Evolutionary conservation across 257 asterid genomes (phyloP).

Genomic region (Scutellaria galericulata): DNA sequence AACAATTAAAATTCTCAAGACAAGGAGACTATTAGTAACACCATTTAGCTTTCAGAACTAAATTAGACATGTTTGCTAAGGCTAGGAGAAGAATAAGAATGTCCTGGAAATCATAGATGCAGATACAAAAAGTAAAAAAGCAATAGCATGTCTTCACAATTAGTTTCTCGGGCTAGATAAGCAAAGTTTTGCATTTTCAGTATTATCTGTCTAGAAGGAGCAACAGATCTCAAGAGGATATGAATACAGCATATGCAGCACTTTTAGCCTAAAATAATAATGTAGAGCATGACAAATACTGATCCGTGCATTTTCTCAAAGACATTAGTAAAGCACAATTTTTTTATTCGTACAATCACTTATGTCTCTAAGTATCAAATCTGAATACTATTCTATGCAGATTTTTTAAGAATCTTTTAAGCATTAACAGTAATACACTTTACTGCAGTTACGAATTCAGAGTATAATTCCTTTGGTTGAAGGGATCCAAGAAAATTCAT

Average conservation of each 20-base stretch:
- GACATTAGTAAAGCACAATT: no score
- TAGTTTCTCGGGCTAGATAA: slow-evolving; percentile 11
- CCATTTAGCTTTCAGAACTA: slow-evolving; percentile 8
- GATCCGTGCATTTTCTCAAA: no score
- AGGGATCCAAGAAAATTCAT: background rate
- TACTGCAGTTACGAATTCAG: slow-evolving; percentile 4
- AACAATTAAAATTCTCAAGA: background rate
- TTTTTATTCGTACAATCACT: no score
- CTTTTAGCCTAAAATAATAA: no score
- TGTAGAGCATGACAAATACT: no score
- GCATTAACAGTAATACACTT: background rate
- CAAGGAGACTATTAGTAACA: no score
- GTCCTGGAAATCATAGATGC: background rate
- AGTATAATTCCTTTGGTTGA: slow-evolving; percentile 2
- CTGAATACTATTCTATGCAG: no score
- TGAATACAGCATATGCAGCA: background rate
- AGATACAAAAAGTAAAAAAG: no score
- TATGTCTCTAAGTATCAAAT: no score
- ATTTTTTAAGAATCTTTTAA: no score
- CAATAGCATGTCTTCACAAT: background rate
- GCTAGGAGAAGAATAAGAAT: slow-evolving; percentile 9
- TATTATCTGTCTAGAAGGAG: slow-evolving; percentile 6
- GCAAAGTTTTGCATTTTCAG: background rate
- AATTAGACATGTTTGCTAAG: background rate
- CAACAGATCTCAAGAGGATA: background rate